A percentile compares a stretch with the other conserved stretches of the same genome.
Conservation (phyloP, 495 filamentous ascomycete species). For the Parachaetomium inaequale region DNA sequence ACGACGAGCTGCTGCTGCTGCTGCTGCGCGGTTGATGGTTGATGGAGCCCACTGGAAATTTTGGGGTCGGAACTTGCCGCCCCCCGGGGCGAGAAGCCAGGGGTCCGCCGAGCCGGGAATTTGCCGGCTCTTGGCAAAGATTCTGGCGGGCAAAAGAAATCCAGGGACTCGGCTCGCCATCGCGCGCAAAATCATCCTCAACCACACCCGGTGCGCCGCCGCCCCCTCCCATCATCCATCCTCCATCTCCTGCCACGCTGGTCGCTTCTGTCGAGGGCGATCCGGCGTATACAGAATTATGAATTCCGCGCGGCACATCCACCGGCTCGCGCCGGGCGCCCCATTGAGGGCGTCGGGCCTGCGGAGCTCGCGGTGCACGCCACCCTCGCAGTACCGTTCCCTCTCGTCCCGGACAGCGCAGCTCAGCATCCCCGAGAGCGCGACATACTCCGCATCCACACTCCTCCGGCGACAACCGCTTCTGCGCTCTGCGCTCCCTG, state of each 20-base stretch:
- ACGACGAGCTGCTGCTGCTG: neutral
- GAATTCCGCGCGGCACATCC: slow-evolving; percentile 45
- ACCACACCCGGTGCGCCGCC: neutral
- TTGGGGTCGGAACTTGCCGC: slow-evolving; percentile 19
- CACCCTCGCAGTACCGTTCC: slow-evolving; percentile 59
- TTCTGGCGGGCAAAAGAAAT: slow-evolving; percentile 26
- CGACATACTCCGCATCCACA: slow-evolving; percentile 27
- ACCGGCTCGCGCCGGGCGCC: slow-evolving; percentile 40
- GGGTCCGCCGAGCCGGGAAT: slow-evolving; percentile 22
- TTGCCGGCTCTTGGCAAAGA: slow-evolving; percentile 27
- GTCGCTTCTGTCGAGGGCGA: slow-evolving; percentile 7
- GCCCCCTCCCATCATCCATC: slow-evolving; percentile 8
- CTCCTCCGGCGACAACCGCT: slow-evolving; percentile 25
- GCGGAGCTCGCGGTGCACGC: slow-evolving; percentile 47
- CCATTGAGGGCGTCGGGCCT: slow-evolving; percentile 37
- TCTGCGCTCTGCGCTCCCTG: slow-evolving; percentile 48
- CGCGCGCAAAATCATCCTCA: slow-evolving; percentile 17
- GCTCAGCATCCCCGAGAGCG: slow-evolving; percentile 18
- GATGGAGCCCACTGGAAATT: slow-evolving; percentile 15
- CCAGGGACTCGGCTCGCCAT: slow-evolving; percentile 6
- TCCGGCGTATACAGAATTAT: slow-evolving; percentile 32
- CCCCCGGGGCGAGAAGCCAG: neutral
- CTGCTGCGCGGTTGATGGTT: neutral
- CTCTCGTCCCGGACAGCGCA: slow-evolving; percentile 36
- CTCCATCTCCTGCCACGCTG: neutral